Base-by-base conservation (phyloP, 176 grass and related monocot genomes). In the Eragrostis nindensis region DNA sequence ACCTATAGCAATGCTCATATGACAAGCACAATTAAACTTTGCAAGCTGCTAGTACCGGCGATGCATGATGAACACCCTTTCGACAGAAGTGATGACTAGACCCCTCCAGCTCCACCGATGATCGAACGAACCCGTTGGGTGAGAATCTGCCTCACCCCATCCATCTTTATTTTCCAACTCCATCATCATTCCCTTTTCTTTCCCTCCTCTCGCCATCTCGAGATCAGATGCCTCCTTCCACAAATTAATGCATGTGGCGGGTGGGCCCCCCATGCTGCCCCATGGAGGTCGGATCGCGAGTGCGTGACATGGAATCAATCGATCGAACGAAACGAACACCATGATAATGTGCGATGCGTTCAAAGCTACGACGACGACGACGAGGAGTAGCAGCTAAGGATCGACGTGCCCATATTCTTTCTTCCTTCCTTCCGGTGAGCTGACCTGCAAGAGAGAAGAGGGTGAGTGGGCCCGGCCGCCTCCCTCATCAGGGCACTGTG, bases 141-240 rank as follows among this genome's bases (percentile, higher is more conserved):
- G 78, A 83, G 84, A 81, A 89, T 86, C 76, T 76, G 61, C 71
- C 71, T 67, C 71, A 84, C 63, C 80, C 21, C 53, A 47, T 62
- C 68, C 64, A 39, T 73, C 29, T 62, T 36, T 36, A 36, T 36
- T 36, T 72, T 57, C 73, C 52, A 62, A 16, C 21, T 64, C 15
- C 62, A 62, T 62, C 62, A 62, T 62, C 53, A 19, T 68, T 39
- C 39, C 24, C 29, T 21, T 22, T 22, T 43, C 6, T 61, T 66
- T n/a, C 30, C 7, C 47, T 67, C 6, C 59, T 11, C 44, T 39
- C 32, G 27, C 52, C 14, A 22, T 60, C 69, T 5, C 19, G 55
- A 65, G 76, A 73, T 66, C 5, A 47, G 39, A 80, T 67, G 61
- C 76, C n/a, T 53, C 49, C 21, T 47, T 49, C 73, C 65, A 77